These are phyloP conservation scores for Trichosanthes cucumerina DNA, from an alignment of 306 rosid genomes.

Conservation along the genomic window DNA sequence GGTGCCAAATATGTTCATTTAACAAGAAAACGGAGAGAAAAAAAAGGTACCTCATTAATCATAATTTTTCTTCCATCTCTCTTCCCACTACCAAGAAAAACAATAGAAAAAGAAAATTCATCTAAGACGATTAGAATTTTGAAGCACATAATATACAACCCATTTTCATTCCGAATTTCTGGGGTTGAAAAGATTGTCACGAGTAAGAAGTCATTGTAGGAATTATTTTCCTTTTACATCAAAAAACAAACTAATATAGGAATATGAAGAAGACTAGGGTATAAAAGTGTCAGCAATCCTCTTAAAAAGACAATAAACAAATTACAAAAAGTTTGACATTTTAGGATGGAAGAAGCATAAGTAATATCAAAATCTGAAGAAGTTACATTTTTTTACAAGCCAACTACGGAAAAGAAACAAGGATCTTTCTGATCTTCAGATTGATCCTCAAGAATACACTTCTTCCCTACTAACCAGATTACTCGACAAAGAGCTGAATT, in stretches of 20 bases:
- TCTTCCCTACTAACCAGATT: background rate
- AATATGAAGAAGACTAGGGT: background rate
- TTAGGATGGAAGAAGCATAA: background rate
- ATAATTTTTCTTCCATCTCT: too few relatives aligned
- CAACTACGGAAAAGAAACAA: background rate
- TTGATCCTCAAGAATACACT: background rate
- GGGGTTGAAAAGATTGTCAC: background rate
- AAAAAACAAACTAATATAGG: background rate
- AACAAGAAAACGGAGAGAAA: too few relatives aligned
- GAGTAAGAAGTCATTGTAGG: background rate
- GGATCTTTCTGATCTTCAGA: background rate
- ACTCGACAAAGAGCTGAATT: background rate
- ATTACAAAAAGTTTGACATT: background rate
- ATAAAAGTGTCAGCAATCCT: background rate
- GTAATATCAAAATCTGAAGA: background rate
- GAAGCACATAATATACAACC: background rate
- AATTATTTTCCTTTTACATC: background rate
- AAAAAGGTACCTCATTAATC: background rate
- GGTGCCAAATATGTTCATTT: background rate
- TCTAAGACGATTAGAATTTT: background rate
- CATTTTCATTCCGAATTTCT: background rate
- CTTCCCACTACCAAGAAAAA: too few relatives aligned
- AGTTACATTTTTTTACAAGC: background rate
- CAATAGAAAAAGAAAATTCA: too few relatives aligned
- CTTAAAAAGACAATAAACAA: background rate